Base-by-base conservation (phyloP, 495 filamentous ascomycete species). In the Astrothelium macrocarpum region DNA sequence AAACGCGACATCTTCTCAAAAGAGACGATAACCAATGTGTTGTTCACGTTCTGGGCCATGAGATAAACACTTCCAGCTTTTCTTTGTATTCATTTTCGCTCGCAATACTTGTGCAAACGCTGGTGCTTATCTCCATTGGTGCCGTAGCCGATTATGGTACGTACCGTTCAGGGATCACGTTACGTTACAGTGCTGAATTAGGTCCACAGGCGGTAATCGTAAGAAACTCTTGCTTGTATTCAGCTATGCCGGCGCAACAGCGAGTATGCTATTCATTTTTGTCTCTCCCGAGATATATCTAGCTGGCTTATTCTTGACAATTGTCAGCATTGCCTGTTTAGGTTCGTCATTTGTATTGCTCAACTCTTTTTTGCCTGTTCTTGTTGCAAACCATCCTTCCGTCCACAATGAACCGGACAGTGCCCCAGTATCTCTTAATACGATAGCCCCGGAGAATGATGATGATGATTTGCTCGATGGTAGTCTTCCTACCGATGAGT, bases 191-290 rank as follows among this genome's bases (percentile, higher is more conserved):
- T 56, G 49, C 20, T 56, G 49, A 29, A 10, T n/a, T 23, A n/a
- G 3, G 26, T 16, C 16, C 14, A 9, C 23, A 72, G 69, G 71
- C 16, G 65, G 62, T 63, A 93, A 92, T 74, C 84, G 92, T 63
- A 97, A 97, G 74, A 84, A 80, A 53, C 82, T 97, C 26, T 76
- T 97, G 26, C 78, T 96, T 31, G 74, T 75, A 0, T 96, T 96
- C 71, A 93, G 86, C 31, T 88, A 88, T 71, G 78, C 83, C 25
- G 92, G 92, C 31, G 85, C 90, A 65, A 70, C 86, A 32, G 80
- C 83, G 56, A 91, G 88, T 18, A 94, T 95, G 87, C 74, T 87
- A 0, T 96, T 96, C 71, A 82, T 97, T 59, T 83, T 85, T 36
- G 81, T 96, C 32, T 75, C 80, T 14, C 82, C 89, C 20, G 76